Base-by-base conservation (phyloP, 805 yeast species). In the Yarrowia bubula region DNA sequence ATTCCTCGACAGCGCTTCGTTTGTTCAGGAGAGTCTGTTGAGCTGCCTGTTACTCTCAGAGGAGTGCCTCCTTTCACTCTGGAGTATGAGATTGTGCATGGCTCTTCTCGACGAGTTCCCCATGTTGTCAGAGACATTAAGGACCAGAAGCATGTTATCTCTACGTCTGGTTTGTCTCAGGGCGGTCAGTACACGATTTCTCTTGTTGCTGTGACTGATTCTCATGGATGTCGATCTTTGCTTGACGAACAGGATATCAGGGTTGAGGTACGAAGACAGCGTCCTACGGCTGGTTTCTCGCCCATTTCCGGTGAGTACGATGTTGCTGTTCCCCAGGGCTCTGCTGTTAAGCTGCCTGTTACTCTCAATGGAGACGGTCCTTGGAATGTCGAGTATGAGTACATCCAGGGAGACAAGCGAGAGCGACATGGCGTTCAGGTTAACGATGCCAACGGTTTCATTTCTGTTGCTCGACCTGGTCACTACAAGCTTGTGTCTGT, bases 61-160 rank as follows among this genome's bases (percentile, higher is more conserved):
- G 99, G 99, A 13, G 86, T 86, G 68, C 83, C 88, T 0, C 98
- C 98, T 4, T 90, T 88, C 69, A 77, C 82, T 1, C 79, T 95
- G 64, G 80, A 79, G 22, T 92, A 92, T 75, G 89, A 86, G 64
- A 77, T 93, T 22, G 74, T 88, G 17, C 87, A 87, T 63, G 75
- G 77, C 7, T 81, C 86, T 1, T 80, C 81, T 67, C 80, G 81
- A 67, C 77, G 84, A 68, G 72, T 78, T 13, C 75, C 83, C 6
- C 80, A 76, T 55, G 74, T 75, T 0, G 73, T 81, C 7, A 77
- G 78, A 9, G 78, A 79, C 47, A 81, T 85, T 50, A 69, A 69
- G 2, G 74, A 72, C 0, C 73, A 77, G 65, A 68, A 69, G 1
- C 79, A 79, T 65, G 53, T 71, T 0, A 80, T 91, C n/a, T 69